Base-by-base conservation (phyloP, 2,329 filamentous ascomycete species). In the Beauveria brongniartii region DNA sequence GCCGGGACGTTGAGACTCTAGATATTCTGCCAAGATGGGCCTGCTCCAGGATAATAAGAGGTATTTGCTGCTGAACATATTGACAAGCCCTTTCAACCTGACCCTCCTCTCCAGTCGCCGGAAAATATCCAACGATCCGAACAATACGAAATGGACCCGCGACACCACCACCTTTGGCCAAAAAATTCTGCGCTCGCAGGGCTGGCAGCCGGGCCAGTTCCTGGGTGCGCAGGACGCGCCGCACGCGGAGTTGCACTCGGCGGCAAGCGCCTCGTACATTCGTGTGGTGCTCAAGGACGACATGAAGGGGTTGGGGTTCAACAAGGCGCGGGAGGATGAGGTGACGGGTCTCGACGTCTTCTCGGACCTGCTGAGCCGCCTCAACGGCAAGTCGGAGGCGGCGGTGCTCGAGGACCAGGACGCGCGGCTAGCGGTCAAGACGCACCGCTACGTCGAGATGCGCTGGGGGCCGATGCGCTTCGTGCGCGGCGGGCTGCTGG, bases 131-230 rank as follows among this genome's bases (percentile, higher is more conserved):
- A 82, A 89, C 72, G 94, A 99, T 75, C 94, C 94, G 8, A 97
- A 97, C 77, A 99, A 97, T 74, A 96, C 91, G 53, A 86, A 84
- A 81, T 99, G 94, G 94, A 87, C 88, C 61, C 87, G 88, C 69
- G 88, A 92, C 71, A 90, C 88, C 65, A 83, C 82, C 61, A 87
- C 86, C 59, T 97, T 94, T 73, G 94, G 94, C 67, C 92, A 96
- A 73, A 90, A 87, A 70, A 93, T 97, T 67, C 86, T 99, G 70
- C 85, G 87, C 55, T 81, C 88, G 18, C 92, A 97, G 69, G 94
- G 94, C 65, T 99, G 94, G 94, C 83, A 87, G 63, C 91, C 92
- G 0, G 94, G 94, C 41, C 82, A 88, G 65, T 90, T 85, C 58
- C 83, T 99, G 24, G 94, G 94, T 59, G 89, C 88, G 4, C 82